Conservation (phyloP, 441 rosid genomes). For the Breynia disticha region DNA sequence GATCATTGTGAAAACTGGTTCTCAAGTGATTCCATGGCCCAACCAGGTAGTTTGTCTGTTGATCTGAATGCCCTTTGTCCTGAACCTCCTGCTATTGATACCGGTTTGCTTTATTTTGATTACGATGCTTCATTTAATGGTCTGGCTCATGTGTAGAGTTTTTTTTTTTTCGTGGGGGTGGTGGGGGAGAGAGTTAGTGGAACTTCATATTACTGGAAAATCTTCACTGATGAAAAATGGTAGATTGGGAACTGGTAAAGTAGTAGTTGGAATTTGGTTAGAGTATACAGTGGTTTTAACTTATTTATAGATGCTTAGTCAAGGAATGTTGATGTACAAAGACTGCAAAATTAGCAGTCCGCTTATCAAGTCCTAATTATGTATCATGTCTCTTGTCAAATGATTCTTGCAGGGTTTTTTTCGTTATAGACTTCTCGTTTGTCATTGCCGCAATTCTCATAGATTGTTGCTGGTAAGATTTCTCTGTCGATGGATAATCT, state of each 20-base stretch:
- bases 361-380: background rate
- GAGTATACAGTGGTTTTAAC: constrained; percentile 12
- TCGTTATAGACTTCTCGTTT: no score
- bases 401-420: no score
- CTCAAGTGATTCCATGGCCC: constrained; percentile 19
- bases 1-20: constrained; percentile 27
- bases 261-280: constrained; percentile 3
- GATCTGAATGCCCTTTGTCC: constrained; percentile 19
- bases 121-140: constrained; percentile 48
- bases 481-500: no score
- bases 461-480: no score
- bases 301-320: constrained; percentile 3
- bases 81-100: constrained; percentile 28
- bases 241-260: background rate
- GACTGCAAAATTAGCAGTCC: constrained; percentile 1
- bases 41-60: constrained; percentile 17
- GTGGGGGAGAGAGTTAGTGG: no score
- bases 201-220: no score
- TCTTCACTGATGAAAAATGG: no score
- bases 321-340: constrained; percentile 16
- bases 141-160: constrained; percentile 11
- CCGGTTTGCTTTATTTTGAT: constrained; percentile 39
- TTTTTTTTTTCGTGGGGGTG: no score
- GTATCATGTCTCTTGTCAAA: background rate
- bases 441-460: no score